phyloP scores from a whole-genome alignment of 306 rosid species.

The Mimosa bimucronata region DNA sequence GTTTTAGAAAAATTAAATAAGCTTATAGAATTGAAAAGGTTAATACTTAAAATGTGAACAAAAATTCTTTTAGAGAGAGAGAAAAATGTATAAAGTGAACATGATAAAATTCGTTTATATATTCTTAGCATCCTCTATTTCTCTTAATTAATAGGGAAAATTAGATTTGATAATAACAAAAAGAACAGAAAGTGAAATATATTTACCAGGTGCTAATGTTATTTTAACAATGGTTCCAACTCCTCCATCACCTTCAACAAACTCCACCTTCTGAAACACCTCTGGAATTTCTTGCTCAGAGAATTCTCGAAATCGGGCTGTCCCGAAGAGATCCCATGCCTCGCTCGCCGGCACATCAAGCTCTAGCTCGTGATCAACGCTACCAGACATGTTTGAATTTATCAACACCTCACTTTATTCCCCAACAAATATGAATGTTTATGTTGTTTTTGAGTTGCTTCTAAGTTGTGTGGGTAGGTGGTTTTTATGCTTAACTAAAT shows the following conservation, averaged over 20 bases:
- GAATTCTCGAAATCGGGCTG: slow-evolving; percentile 14
- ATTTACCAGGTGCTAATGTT: slow-evolving; percentile 57
- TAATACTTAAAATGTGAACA: no score
- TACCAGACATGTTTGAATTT: slow-evolving; percentile 33
- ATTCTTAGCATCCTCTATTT: no score
- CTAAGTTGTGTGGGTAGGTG: neutral
- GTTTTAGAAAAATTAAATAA: no score
- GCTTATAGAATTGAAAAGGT: no score
- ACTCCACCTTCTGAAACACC: slow-evolving; percentile 44
- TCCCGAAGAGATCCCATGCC: slow-evolving; percentile 47
- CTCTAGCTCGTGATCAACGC: slow-evolving; percentile 9
- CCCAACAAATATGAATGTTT: neutral
- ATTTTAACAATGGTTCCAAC: slow-evolving; percentile 41
- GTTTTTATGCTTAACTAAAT: no score
- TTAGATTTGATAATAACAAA: no score
- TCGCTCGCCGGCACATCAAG: slow-evolving; percentile 36
- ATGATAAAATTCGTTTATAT: no score
- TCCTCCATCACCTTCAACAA: slow-evolving; percentile 62
- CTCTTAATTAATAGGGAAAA: no score
- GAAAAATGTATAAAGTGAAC: no score
- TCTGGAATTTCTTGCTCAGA: slow-evolving; percentile 27
- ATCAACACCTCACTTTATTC: neutral
- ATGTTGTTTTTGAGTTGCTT: neutral
- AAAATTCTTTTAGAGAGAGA: no score
- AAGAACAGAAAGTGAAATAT: neutral